Conservation (phyloP, 371 early-diverging fungal genomes). For the Rhizopus delemar region DNA sequence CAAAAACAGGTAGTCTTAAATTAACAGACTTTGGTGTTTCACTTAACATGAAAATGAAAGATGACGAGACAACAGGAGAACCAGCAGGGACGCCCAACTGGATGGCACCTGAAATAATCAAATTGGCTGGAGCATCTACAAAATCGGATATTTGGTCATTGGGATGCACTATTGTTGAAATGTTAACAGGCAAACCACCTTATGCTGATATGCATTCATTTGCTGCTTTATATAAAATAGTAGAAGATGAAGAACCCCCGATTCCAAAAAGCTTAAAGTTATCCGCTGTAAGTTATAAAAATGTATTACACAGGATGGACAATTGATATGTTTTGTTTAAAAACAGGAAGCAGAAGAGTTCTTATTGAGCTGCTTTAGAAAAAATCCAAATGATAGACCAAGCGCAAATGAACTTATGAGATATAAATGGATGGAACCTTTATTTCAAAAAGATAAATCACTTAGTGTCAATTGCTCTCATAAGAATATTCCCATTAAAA, state of each 20-base stretch:
- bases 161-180: slow-evolving; percentile 87
- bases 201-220: slow-evolving; percentile 78
- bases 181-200: slow-evolving; percentile 88
- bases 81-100: slow-evolving; percentile 97
- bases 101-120: slow-evolving; percentile 98
- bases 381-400: slow-evolving; percentile 70
- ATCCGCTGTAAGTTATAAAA: slow-evolving; percentile 49
- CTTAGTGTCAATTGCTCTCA: slow-evolving; percentile 1
- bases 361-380: slow-evolving; percentile 77
- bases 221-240: slow-evolving; percentile 87
- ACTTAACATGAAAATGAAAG: slow-evolving; percentile 71
- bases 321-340: not conserved
- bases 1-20: slow-evolving; percentile 91
- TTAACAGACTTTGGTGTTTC: slow-evolving; percentile 94
- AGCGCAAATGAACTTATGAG: slow-evolving; percentile 65
- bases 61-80: slow-evolving; percentile 62
- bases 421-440: slow-evolving; percentile 59
- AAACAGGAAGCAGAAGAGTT: slow-evolving; percentile 68
- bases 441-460: slow-evolving; percentile 14
- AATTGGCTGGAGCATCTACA: slow-evolving; percentile 77
- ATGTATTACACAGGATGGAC: not conserved
- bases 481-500: too few relatives aligned
- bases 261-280: slow-evolving; percentile 67
- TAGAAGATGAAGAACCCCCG: slow-evolving; percentile 84
- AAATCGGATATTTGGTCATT: slow-evolving; percentile 93